Evolutionary conservation across 768 basidiomycete species (phyloP).

Genomic region (Podaxis sp.): DNA sequence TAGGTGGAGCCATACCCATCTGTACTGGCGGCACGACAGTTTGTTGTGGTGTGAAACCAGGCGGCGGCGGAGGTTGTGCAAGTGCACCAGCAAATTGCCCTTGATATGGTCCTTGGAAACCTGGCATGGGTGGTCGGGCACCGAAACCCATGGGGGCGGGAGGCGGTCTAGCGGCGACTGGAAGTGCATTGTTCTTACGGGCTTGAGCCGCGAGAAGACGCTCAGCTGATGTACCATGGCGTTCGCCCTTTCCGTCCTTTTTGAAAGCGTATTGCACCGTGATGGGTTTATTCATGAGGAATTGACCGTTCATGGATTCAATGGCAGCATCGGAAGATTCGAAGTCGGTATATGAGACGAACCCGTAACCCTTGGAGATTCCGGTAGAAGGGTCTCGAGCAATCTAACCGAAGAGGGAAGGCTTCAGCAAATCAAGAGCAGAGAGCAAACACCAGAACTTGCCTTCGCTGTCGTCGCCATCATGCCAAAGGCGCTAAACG

Average conservation of each 20-base stretch:
- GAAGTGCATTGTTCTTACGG: slow-evolving; percentile 90
- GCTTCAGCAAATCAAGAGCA: slow-evolving; percentile 6
- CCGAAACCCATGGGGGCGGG: slow-evolving; percentile 75
- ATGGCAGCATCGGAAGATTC: slow-evolving; percentile 95
- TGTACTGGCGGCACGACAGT: slow-evolving; percentile 56
- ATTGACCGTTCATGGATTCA: slow-evolving; percentile 96
- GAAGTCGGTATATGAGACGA: slow-evolving; percentile 96
- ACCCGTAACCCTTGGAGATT: slow-evolving; percentile 94
- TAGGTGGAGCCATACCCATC: slow-evolving; percentile 38
- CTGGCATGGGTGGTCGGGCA: slow-evolving; percentile 62
- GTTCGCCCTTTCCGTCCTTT: slow-evolving; percentile 97
- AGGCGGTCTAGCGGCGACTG: slow-evolving; percentile 73
- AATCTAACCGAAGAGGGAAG: slow-evolving; percentile 52
- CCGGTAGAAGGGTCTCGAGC: slow-evolving; percentile 86
- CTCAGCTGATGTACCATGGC: slow-evolving; percentile 97
- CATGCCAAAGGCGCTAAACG: slow-evolving; percentile 92
- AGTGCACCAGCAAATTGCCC: slow-evolving; percentile 94
- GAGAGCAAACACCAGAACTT: slow-evolving; percentile 22
- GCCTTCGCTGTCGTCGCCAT: slow-evolving; percentile 93
- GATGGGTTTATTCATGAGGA: slow-evolving; percentile 98
- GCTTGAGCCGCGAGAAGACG: slow-evolving; percentile 94
- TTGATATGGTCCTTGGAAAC: slow-evolving; percentile 76
- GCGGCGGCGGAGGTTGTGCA: slow-evolving; percentile 78
- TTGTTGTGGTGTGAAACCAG: slow-evolving; percentile 76
- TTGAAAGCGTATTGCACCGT: slow-evolving; percentile 99